Conservation (phyloP, 345 rosid genomes). For the Tarenaya hassleriana region DNA sequence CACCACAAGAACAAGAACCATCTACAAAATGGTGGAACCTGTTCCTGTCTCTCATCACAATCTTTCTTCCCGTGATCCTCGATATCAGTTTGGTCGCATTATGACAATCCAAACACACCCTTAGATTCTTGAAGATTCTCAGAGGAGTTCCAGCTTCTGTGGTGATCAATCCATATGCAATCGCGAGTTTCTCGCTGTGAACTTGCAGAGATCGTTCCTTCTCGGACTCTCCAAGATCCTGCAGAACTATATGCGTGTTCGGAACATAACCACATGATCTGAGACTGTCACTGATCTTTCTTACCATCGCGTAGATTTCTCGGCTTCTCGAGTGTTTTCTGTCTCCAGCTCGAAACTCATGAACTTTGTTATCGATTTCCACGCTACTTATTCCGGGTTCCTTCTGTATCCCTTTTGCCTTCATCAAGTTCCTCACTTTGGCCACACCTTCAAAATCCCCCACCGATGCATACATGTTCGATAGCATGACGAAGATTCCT, state of each 20-base stretch:
- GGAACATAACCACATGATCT: constrained; percentile 30
- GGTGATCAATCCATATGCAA: constrained; percentile 61
- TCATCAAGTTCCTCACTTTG: constrained; percentile 63
- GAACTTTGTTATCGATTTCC: constrained; percentile 46
- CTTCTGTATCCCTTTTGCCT: constrained; percentile 46
- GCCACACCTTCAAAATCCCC: constrained; percentile 57
- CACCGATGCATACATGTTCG: constrained; percentile 55
- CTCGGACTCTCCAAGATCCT: constrained; percentile 41
- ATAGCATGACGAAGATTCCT: constrained; percentile 60
- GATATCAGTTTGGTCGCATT: constrained; percentile 50
- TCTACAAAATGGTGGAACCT: constrained; percentile 70
- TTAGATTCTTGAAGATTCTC: constrained; percentile 57
- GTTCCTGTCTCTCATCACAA: constrained; percentile 70
- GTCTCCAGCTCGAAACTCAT: constrained; percentile 60
- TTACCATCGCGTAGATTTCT: constrained; percentile 45
- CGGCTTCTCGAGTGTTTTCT: constrained; percentile 35
- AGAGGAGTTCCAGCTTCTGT: constrained; percentile 45
- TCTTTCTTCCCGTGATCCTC: constrained; percentile 50
- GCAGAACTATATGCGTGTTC: constrained; percentile 47
- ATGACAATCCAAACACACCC: constrained; percentile 68
- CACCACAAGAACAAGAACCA: constrained; percentile 69
- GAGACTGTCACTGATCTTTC: constrained; percentile 29
- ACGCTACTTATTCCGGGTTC: constrained; percentile 69
- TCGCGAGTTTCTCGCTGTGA: constrained; percentile 67
- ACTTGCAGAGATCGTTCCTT: constrained; percentile 56